phyloP scores from a whole-genome alignment of 2,329 filamentous ascomycete species.

The Xylariales sp. region DNA sequence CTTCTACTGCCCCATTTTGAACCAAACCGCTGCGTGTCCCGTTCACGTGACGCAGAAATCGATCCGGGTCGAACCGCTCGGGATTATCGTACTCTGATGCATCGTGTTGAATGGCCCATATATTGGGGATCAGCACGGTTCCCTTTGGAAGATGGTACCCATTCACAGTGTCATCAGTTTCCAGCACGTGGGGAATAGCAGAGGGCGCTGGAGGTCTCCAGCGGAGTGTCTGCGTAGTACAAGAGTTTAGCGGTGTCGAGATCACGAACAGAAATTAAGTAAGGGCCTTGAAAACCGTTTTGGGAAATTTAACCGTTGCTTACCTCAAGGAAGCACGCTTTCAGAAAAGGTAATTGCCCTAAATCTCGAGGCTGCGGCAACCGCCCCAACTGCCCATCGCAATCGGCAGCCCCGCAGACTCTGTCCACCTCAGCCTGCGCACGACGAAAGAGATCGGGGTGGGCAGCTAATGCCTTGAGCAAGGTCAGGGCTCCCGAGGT shows the following conservation, averaged over 20 bases:
- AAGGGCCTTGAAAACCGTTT: too few relatives aligned
- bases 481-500: conserved; percentile 8
- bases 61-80: conserved; percentile 9
- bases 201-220: conserved; percentile 12
- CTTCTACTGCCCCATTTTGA: too few relatives aligned
- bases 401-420: conserved; percentile 6
- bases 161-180: conserved; percentile 11
- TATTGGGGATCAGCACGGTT: conserved; percentile 9
- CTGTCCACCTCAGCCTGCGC: conserved; percentile 12
- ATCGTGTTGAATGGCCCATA: conserved; percentile 10
- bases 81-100: conserved; percentile 10
- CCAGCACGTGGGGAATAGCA: conserved; percentile 9
- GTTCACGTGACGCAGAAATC: conserved; percentile 9
- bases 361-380: conserved; percentile 8
- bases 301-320: too few relatives aligned
- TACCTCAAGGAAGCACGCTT: conserved; percentile 14
- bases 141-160: conserved; percentile 10
- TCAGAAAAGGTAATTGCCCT: conserved; percentile 11
- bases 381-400: too few relatives aligned
- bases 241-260: too few relatives aligned
- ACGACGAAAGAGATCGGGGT: conserved; percentile 10
- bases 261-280: too few relatives aligned
- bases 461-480: conserved; percentile 10
- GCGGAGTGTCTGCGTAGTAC: conserved; percentile 9
- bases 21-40: conserved; percentile 5